These are phyloP conservation scores for Vaccinium macrocarpon DNA, from an alignment of 148 eudicot species.

Conservation along the genomic window DNA sequence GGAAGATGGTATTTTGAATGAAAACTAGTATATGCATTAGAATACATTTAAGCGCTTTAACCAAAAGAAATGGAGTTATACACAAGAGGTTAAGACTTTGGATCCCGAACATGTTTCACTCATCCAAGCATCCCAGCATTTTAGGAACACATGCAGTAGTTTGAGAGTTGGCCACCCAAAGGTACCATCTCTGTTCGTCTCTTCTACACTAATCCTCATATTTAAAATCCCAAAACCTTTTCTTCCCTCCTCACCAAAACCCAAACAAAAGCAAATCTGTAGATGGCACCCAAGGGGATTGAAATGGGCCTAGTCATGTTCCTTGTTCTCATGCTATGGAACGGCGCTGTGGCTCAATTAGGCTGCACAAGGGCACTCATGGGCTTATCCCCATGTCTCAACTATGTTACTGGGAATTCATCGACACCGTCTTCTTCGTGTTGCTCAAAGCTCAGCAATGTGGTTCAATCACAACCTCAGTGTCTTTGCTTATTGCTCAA, in stretches of 20 bases:
- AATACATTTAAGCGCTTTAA: too few relatives aligned
- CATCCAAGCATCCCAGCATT: background rate
- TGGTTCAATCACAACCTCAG: slow-evolving; percentile 23
- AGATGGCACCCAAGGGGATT: slow-evolving; percentile 17
- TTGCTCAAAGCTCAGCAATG: slow-evolving; percentile 28
- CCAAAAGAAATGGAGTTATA: too few relatives aligned
- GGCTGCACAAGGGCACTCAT: slow-evolving; percentile 22
- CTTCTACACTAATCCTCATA: background rate
- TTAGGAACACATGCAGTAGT: background rate
- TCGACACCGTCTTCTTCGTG: slow-evolving; percentile 29
- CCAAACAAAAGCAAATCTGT: background rate
- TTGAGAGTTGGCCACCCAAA: slow-evolving; percentile 39
- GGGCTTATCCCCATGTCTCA: slow-evolving; percentile 28
- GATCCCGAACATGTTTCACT: background rate
- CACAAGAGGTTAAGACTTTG: background rate
- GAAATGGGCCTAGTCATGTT: slow-evolving; percentile 1
- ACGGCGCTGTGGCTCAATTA: slow-evolving; percentile 26
- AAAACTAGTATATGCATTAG: too few relatives aligned
- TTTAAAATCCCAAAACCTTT: slow-evolving; percentile 7
- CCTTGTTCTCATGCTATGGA: slow-evolving; percentile 11
- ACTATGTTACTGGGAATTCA: slow-evolving; percentile 27
- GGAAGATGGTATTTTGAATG: too few relatives aligned
- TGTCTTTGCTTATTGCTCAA: slow-evolving; percentile 34
- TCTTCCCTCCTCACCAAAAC: slow-evolving; percentile 8
- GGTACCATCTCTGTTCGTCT: slow-evolving; percentile 11